phyloP scores from a whole-genome alignment of 2,329 filamentous ascomycete species.

The Phaeosphaeriaceae sp. region DNA sequence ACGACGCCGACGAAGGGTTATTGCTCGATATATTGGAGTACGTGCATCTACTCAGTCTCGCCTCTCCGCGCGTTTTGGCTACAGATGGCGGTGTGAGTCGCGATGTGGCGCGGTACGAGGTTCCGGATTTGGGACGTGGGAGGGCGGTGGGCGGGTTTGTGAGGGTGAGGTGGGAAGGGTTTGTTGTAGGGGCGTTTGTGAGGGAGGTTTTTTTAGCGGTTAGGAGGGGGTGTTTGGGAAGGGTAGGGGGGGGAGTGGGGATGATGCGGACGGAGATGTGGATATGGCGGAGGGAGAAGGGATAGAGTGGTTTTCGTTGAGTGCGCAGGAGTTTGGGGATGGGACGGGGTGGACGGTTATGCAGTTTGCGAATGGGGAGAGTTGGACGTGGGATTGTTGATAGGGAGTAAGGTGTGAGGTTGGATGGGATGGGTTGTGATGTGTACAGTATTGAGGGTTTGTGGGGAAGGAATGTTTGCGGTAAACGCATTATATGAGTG shows the following conservation, averaged over 20 bases:
- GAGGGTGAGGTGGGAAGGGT: conserved; percentile 52
- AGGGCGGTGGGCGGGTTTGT: conserved; percentile 34
- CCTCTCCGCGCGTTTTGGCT: conserved; percentile 66
- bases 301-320: conserved; percentile 39
- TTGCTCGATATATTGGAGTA: conserved; percentile 79
- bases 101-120: conserved; percentile 71
- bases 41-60: conserved; percentile 70
- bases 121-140: conserved; percentile 54
- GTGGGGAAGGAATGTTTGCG: no score
- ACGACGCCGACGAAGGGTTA: conserved; percentile 67
- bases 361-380: conserved; percentile 41
- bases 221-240: conserved; percentile 18
- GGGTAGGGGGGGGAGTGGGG: conserved; percentile 14
- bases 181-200: conserved; percentile 48
- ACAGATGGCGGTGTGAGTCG: conserved; percentile 66
- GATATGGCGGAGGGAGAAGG: conserved; percentile 7
- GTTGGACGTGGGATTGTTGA: conserved; percentile 46
- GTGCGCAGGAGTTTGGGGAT: conserved; percentile 38
- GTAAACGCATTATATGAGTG: no score
- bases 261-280: conserved; percentile 16
- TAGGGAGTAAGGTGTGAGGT: no score
- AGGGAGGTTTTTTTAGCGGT: conserved; percentile 34
- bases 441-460: no score
- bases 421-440: no score
- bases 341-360: conserved; percentile 37